A percentile compares a stretch with the other conserved stretches of the same genome.
phyloP scores from a whole-genome alignment of 2,329 filamentous ascomycete genomes.

The Cladophialophora yegresii region DNA sequence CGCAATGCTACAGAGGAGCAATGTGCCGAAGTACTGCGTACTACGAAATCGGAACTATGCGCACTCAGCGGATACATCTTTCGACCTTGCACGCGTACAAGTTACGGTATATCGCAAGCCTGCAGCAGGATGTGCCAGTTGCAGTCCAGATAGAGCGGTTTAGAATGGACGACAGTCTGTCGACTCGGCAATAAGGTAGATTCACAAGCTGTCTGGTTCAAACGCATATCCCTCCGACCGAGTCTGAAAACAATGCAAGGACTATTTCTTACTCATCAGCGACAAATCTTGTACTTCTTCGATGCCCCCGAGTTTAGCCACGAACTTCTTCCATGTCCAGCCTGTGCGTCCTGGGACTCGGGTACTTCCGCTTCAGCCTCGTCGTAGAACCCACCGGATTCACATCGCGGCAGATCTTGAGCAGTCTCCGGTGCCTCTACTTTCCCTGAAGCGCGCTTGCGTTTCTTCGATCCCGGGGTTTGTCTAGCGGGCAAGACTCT shows the following conservation, averaged over 20 bases:
- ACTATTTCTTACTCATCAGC: constrained; percentile 9
- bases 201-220: background rate
- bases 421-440: background rate
- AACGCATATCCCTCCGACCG: background rate
- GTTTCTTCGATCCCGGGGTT: background rate
- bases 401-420: background rate
- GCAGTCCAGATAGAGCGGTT: background rate
- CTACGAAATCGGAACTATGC: no score
- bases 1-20: no score
- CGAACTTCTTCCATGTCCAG: background rate
- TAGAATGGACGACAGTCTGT: background rate
- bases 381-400: background rate
- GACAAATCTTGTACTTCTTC: background rate
- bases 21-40: no score
- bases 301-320: background rate
- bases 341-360: background rate
- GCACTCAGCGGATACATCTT: no score
- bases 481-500: background rate
- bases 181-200: background rate
- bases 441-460: background rate
- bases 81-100: no score
- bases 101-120: no score
- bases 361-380: background rate
- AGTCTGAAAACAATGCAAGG: background rate
- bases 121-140: background rate